These are phyloP conservation scores for Polysphondylium violaceum DNA, from an alignment of 78 protist genomes.

Conservation along the genomic window DNA sequence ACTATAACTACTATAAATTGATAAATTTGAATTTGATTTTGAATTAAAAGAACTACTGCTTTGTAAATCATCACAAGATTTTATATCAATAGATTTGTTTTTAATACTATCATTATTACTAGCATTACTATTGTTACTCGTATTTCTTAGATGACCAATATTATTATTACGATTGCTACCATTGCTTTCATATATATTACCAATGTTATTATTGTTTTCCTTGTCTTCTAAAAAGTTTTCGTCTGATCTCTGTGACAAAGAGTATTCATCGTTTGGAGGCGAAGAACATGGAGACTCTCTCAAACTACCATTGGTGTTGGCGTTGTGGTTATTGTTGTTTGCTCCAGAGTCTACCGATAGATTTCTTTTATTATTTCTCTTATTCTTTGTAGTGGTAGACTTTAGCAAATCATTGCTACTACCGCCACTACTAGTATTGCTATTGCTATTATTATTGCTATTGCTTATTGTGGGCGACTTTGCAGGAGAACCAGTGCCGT, in stretches of 20 bases:
- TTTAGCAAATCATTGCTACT: not conserved
- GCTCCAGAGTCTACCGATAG: slow-evolving; percentile 10
- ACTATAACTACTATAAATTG: slow-evolving; percentile 6
- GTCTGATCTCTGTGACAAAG: not conserved
- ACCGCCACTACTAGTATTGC: not conserved
- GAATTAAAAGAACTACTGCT: too few relatives aligned
- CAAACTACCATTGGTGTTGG: too few relatives aligned
- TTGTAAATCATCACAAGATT: not conserved
- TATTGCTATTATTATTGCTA: not conserved
- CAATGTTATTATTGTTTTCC: not conserved
- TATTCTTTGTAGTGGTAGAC: not conserved
- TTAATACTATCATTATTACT: slow-evolving; percentile 2
- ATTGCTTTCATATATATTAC: not conserved
- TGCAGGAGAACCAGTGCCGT: too few relatives aligned
- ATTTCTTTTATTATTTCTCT: slow-evolving; percentile 12
- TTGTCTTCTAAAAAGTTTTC: not conserved
- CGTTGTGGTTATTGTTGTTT: too few relatives aligned
- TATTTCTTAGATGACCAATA: not conserved
- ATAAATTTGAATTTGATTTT: slow-evolving; percentile 8
- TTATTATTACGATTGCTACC: not conserved
- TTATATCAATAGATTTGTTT: slow-evolving; percentile 3
- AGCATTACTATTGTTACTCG: slow-evolving; percentile 7
- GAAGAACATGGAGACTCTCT: slow-evolving; percentile 11
- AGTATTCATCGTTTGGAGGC: not conserved
- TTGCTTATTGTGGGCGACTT: too few relatives aligned